Conservation (phyloP, 345 rosid genomes). For the Triadica sebifera region DNA sequence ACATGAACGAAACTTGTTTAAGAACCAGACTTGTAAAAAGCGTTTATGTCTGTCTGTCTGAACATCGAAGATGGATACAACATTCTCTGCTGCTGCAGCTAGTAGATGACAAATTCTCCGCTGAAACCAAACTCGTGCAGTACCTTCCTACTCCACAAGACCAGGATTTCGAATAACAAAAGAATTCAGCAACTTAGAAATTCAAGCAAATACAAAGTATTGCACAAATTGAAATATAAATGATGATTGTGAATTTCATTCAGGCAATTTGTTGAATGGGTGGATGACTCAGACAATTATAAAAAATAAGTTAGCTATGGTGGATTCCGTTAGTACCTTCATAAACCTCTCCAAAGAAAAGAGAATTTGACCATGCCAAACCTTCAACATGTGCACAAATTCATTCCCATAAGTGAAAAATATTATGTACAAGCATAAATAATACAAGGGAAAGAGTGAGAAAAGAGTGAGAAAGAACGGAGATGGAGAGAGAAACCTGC, state of each 20-base stretch:
- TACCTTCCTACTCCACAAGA: constrained; percentile 46
- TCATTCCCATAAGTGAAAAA: not conserved
- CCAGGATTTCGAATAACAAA: too few relatives aligned
- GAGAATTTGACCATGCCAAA: constrained; percentile 78
- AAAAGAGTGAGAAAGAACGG: too few relatives aligned
- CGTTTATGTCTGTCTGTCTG: constrained; percentile 53
- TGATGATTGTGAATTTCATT: too few relatives aligned
- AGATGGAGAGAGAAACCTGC: constrained; percentile 50
- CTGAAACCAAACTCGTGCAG: constrained; percentile 75
- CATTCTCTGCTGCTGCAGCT: constrained; percentile 82
- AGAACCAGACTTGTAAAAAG: constrained; percentile 51
- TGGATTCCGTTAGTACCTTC: constrained; percentile 40
- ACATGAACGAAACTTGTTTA: constrained; percentile 73
- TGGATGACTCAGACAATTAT: constrained; percentile 8
- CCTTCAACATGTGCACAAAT: constrained; percentile 40
- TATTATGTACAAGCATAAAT: not conserved
- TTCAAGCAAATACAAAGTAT: too few relatives aligned
- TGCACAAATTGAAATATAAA: too few relatives aligned
- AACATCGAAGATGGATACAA: constrained; percentile 66
- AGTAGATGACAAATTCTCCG: constrained; percentile 69
- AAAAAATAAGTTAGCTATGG: too few relatives aligned
- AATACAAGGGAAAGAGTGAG: not conserved
- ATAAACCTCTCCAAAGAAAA: constrained; percentile 63
- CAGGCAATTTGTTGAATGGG: constrained; percentile 55
- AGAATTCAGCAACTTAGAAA: too few relatives aligned